These are phyloP conservation scores for Pichia sp. DNA, from an alignment of 1,139 yeast species.

Conservation along the genomic window DNA sequence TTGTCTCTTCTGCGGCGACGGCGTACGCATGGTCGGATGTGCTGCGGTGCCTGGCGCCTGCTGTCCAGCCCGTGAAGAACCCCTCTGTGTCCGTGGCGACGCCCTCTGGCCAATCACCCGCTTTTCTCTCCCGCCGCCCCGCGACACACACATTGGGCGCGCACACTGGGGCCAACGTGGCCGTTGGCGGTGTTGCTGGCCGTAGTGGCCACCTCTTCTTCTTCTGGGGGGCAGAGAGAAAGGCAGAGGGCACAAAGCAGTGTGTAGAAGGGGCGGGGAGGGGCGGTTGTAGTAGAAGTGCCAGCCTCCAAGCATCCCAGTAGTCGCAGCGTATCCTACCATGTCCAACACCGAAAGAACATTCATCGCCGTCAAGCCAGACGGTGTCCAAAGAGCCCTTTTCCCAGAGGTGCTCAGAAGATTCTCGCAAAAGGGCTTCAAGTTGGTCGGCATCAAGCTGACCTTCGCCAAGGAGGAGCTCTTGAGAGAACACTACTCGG, in stretches of 20 bases:
- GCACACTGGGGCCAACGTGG: too few species aligned
- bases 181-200: too few species aligned
- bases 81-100: too few species aligned
- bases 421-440: constrained; percentile 96
- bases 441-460: constrained; percentile 93
- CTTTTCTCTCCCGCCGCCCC: too few species aligned
- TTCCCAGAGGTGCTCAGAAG: constrained; percentile 85
- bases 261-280: too few species aligned
- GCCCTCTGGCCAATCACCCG: too few species aligned
- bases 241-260: too few species aligned
- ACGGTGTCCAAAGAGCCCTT: constrained; percentile 99
- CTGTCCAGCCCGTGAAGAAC: background rate
- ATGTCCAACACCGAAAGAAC: constrained; percentile 71
- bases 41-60: background rate
- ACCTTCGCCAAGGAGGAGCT: constrained; percentile 81
- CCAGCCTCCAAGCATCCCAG: too few species aligned
- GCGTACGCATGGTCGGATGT: constrained; percentile 3
- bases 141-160: too few species aligned
- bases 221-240: background rate
- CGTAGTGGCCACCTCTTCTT: background rate
- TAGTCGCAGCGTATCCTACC: background rate
- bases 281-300: too few species aligned
- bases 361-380: constrained; percentile 99
- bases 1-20: constrained; percentile 7
- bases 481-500: constrained; percentile 92